Percentiles rank a stretch among this genome's conserved stretches.
Evolutionary conservation across 2,329 filamentous ascomycete species (phyloP).

Genomic region (Myriosclerotinia curreyana): DNA sequence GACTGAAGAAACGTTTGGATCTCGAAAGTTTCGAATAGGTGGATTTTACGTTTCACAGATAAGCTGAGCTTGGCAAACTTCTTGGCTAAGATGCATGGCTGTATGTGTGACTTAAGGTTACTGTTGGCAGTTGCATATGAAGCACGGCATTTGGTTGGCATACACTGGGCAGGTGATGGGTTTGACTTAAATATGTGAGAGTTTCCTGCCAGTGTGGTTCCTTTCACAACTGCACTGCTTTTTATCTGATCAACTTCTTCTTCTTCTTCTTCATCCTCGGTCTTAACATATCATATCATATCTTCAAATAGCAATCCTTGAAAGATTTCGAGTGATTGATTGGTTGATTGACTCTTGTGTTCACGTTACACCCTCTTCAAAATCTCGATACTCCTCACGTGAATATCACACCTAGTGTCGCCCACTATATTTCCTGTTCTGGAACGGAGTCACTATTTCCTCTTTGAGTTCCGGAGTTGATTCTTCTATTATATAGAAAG

Average conservation of each 20-base stretch:
- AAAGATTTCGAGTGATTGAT: not conserved
- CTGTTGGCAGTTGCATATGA: not conserved
- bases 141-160: too few species aligned
- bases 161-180: too few species aligned
- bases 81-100: too few species aligned
- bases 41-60: not conserved
- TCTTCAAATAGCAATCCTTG: not conserved
- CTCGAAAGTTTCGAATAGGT: too few species aligned
- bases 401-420: not conserved
- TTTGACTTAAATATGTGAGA: too few species aligned
- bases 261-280: not conserved
- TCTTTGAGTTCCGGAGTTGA: constrained; percentile 11
- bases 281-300: not conserved
- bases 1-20: too few species aligned
- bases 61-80: not conserved
- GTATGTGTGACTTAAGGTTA: not conserved
- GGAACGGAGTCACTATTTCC: constrained; percentile 10
- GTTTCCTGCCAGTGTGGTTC: too few species aligned
- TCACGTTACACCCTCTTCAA: not conserved
- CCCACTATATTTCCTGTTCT: not conserved
- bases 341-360: not conserved
- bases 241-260: not conserved
- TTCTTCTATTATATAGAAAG: too few species aligned
- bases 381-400: not conserved
- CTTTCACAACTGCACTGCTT: too few species aligned